Evolutionary conservation across 164 flowering plant genomes (phyloP).

Genomic region (Dillenia turbinata): DNA sequence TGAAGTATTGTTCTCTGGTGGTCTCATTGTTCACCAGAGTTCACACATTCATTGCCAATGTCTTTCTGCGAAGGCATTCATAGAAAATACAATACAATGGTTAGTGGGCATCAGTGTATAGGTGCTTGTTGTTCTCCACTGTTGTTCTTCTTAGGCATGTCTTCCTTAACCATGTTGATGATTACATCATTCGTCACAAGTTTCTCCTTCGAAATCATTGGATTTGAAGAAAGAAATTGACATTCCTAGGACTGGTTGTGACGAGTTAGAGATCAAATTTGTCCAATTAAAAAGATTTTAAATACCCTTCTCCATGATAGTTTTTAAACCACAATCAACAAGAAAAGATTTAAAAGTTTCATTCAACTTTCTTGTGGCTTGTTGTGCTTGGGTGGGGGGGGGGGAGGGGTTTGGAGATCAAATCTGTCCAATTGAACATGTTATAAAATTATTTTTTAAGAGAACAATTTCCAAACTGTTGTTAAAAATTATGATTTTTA

Average conservation of each 20-base stretch:
- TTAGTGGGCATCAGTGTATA: constrained; percentile 31
- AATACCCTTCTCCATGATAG: no score
- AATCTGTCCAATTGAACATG: no score
- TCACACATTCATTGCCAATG: constrained; percentile 22
- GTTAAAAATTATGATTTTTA: no score
- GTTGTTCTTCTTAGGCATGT: constrained; percentile 59
- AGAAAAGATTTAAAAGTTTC: no score
- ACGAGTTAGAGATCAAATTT: constrained; percentile 3
- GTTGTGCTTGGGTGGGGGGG: no score
- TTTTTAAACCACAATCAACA: no score
- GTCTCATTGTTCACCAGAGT: constrained; percentile 3
- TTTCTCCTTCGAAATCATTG: constrained; percentile 36
- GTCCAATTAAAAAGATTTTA: no score
- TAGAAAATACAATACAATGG: constrained; percentile 25
- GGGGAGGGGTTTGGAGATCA: no score
- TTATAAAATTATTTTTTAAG: no score
- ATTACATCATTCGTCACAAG: constrained; percentile 18
- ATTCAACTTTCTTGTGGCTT: no score
- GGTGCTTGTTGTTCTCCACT: constrained; percentile 45
- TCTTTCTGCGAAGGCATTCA: constrained; percentile 16
- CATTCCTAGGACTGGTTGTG: constrained; percentile 7
- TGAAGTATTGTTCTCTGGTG: constrained; percentile 16
- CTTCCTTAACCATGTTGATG: constrained; percentile 42
- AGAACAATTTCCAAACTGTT: no score
- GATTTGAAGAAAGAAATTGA: constrained; percentile 14